Evolutionary conservation across 148 eudicot genomes (phyloP).

Genomic region (Vaccinium vitisidaea): DNA sequence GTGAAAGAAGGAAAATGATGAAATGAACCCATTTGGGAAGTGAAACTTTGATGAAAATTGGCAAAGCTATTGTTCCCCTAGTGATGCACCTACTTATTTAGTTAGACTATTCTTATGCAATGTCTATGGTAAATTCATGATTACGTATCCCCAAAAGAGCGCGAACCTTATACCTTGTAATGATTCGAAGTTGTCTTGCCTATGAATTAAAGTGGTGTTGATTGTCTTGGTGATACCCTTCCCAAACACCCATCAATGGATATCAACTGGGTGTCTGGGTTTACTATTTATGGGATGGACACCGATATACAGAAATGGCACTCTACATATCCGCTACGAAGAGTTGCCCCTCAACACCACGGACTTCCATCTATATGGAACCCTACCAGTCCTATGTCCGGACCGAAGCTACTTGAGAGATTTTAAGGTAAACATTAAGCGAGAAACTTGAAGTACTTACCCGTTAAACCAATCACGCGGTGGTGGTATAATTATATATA

Average conservation of each 20-base stretch:
- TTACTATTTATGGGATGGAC: too few relatives aligned
- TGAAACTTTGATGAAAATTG: background rate
- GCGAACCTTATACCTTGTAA: background rate
- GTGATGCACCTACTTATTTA: background rate
- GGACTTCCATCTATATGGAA: background rate
- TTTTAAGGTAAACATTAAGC: background rate
- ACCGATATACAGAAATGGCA: too few relatives aligned
- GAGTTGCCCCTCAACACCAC: background rate
- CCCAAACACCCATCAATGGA: background rate
- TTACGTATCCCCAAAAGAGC: background rate
- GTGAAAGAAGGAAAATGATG: constrained; percentile 3
- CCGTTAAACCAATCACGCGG: background rate
- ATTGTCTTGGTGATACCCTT: background rate
- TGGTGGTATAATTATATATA: background rate
- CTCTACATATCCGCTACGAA: background rate
- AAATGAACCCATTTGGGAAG: constrained; percentile 3
- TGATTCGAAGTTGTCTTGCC: background rate
- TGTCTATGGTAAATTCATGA: background rate
- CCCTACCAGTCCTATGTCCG: background rate
- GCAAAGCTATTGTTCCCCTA: background rate
- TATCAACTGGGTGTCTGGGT: background rate
- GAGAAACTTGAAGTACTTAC: background rate
- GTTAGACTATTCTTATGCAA: background rate
- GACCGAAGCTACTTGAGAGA: background rate
- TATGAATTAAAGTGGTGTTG: background rate